These are phyloP conservation scores for Yamadazyma kanchanaburiensis DNA, from an alignment of 1,139 yeast genomes.

Conservation along the genomic window DNA sequence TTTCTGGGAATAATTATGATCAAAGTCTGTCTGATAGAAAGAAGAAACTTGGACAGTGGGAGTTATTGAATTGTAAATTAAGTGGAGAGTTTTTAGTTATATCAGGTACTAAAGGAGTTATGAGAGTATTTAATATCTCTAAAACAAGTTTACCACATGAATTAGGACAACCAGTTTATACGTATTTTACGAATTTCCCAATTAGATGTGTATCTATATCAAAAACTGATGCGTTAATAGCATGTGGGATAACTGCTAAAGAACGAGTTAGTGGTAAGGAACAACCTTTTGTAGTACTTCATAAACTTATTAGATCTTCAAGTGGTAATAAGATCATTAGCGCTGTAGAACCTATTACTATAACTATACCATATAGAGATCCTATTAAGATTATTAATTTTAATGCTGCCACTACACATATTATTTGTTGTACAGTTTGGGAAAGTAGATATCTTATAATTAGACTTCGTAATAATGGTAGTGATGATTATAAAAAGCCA, in stretches of 20 bases:
- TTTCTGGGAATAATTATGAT: slow-evolving; percentile 18
- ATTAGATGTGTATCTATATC: slow-evolving; percentile 76
- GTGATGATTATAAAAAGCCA: slow-evolving; percentile 49
- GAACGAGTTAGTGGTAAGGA: slow-evolving; percentile 68
- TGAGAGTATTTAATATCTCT: slow-evolving; percentile 61
- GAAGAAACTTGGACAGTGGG: slow-evolving; percentile 50
- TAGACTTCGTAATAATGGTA: slow-evolving; percentile 44
- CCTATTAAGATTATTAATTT: slow-evolving; percentile 74
- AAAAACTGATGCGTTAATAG: slow-evolving; percentile 60
- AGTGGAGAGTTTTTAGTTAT: slow-evolving; percentile 60
- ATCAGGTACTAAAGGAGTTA: slow-evolving; percentile 70
- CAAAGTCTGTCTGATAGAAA: slow-evolving; percentile 19
- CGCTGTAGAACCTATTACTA: slow-evolving; percentile 58
- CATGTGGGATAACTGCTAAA: slow-evolving; percentile 80
- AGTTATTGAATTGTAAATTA: slow-evolving; percentile 61
- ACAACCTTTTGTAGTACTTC: slow-evolving; percentile 76
- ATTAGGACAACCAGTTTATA: slow-evolving; percentile 63
- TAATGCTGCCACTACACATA: slow-evolving; percentile 64
- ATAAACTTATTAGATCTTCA: slow-evolving; percentile 35
- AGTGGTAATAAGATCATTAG: slow-evolving; percentile 17
- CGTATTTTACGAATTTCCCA: slow-evolving; percentile 69
- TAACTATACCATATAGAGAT: slow-evolving; percentile 82
- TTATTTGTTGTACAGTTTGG: slow-evolving; percentile 80
- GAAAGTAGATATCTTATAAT: slow-evolving; percentile 79
- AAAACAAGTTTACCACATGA: slow-evolving; percentile 23